Conservation (phyloP, 1,284 basidiomycete species). For the Gastroboletus turbinatus region DNA sequence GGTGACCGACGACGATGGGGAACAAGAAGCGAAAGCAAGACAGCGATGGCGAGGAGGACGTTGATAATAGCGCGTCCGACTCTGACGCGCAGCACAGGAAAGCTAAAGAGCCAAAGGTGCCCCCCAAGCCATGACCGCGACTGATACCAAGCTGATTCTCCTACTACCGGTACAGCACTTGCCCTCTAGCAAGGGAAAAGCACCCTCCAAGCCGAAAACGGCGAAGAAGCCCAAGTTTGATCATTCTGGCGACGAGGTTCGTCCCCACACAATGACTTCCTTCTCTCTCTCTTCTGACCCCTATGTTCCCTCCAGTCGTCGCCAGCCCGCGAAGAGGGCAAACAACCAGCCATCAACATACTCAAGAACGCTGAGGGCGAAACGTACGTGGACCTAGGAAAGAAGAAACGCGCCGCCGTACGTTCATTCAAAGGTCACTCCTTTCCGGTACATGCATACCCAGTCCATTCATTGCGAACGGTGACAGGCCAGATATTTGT, state of each 20-base stretch:
- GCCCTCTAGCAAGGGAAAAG: constrained; percentile 7
- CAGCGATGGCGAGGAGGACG: constrained; percentile 31
- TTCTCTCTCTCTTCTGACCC: constrained; percentile 10
- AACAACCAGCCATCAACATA: constrained; percentile 6
- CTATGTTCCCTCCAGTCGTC: constrained; percentile 20
- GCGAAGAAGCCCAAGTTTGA: constrained; percentile 33
- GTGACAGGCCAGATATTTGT: constrained; percentile 50
- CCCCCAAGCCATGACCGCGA: not conserved
- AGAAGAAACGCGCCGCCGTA: constrained; percentile 70
- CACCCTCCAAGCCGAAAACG: constrained; percentile 19
- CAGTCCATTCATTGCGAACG: constrained; percentile 1
- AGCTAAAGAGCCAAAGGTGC: constrained; percentile 21
- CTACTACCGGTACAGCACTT: not conserved
- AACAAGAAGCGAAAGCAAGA: constrained; percentile 33
- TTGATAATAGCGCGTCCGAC: constrained; percentile 10
- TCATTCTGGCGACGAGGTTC: constrained; percentile 8
- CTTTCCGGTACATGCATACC: not conserved
- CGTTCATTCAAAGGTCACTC: constrained; percentile 63
- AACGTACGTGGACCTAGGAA: constrained; percentile 65
- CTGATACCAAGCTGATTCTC: not conserved
- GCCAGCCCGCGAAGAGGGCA: constrained; percentile 1
- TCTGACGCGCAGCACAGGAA: constrained; percentile 9
- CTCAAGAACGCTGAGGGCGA: constrained; percentile 50
- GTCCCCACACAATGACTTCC: not conserved
- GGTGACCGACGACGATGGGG: constrained; percentile 8